phyloP scores from a whole-genome alignment of 169 alveolate species.

The Eimeria zaria region DNA sequence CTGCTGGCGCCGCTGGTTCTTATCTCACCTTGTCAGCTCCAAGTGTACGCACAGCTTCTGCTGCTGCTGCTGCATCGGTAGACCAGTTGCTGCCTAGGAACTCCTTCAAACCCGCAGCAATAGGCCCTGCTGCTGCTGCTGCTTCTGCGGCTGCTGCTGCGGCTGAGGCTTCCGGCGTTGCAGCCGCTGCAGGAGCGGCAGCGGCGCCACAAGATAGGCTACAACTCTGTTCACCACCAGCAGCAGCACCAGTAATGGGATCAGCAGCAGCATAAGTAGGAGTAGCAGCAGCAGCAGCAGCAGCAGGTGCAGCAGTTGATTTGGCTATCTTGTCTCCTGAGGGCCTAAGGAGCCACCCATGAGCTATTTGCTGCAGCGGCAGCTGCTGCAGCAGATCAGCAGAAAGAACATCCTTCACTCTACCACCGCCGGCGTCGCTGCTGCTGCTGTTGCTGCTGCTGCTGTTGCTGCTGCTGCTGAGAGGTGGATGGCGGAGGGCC shows the following conservation, averaged over 20 bases:
- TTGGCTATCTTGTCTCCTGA: constrained; percentile 11
- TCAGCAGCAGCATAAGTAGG: too few species aligned
- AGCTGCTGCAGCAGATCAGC: constrained; percentile 24
- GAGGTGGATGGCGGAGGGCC: constrained; percentile 20
- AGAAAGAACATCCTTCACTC: not conserved
- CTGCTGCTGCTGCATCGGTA: constrained; percentile 44
- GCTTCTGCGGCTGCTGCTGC: not conserved
- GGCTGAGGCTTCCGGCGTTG: too few species aligned
- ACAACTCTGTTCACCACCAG: too few species aligned
- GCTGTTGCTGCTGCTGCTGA: constrained; percentile 25
- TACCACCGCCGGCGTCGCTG: not conserved
- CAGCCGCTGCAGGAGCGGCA: too few species aligned
- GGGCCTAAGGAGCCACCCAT: constrained; percentile 50
- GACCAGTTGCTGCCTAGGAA: constrained; percentile 10
- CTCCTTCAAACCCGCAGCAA: not conserved
- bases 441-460: not conserved
- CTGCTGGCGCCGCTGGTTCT: not conserved
- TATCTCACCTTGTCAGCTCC: constrained; percentile 20
- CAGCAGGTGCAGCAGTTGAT: constrained; percentile 34
- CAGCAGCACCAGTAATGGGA: too few species aligned
- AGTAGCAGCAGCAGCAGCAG: not conserved
- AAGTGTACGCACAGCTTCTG: constrained; percentile 27
- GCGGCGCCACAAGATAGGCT: too few species aligned
- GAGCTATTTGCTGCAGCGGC: constrained; percentile 32
- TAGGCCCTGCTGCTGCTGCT: constrained; percentile 17